Conservation (phyloP, 2,329 filamentous ascomycete genomes). For the Sclerotinia subarctica region DNA sequence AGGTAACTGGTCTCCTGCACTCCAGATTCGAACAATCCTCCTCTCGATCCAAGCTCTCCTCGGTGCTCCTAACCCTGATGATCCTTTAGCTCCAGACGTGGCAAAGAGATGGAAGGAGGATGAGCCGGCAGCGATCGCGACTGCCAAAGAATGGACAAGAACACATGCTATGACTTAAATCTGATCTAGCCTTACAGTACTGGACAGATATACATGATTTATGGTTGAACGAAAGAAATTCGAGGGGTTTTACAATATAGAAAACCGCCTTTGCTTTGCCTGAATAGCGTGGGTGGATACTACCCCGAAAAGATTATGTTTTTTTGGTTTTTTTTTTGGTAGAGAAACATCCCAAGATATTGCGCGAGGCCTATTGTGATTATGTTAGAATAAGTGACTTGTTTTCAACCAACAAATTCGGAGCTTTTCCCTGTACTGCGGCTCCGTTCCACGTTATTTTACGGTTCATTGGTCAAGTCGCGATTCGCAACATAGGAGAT, state of each 20-base stretch:
- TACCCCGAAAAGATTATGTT: not conserved
- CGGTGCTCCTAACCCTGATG: constrained; percentile 94
- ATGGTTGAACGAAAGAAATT: constrained; percentile 15
- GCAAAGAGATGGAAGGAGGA: constrained; percentile 98
- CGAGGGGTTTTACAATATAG: not conserved
- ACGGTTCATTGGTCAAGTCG: not conserved
- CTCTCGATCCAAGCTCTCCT: constrained; percentile 96
- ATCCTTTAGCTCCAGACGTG: constrained; percentile 96
- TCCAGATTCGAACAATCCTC: constrained; percentile 98
- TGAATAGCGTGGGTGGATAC: not conserved
- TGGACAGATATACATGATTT: not conserved
- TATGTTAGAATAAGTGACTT: constrained; percentile 4
- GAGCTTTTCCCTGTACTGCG: not conserved
- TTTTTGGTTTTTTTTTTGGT: constrained; percentile 15
- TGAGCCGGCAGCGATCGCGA: constrained; percentile 86
- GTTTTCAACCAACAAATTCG: not conserved
- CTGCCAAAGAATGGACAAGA: constrained; percentile 85
- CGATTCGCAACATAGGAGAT: not conserved
- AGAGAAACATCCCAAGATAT: constrained; percentile 2
- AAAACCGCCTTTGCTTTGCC: not conserved
- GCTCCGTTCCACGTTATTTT: not conserved
- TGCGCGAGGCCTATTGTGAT: not conserved
- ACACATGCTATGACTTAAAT: constrained; percentile 39
- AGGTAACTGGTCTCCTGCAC: constrained; percentile 98
- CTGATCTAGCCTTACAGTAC: not conserved